Conservation (phyloP, 2,329 filamentous ascomycete genomes). For the Dothideomycetidae sp. region DNA sequence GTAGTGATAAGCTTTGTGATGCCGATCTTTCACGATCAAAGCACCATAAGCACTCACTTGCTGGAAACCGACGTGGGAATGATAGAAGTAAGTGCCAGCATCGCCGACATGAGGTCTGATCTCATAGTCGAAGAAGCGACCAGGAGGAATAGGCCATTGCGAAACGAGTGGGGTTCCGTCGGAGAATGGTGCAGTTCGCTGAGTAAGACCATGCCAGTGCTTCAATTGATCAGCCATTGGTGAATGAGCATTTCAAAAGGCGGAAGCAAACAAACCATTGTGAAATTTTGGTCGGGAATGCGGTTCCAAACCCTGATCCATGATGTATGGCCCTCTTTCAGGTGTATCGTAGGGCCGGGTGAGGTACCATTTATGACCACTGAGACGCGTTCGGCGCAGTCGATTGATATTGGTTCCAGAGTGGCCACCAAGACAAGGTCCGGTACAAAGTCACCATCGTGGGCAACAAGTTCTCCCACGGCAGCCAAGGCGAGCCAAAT, state of each 20-base stretch:
- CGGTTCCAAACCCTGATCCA: slow-evolving; percentile 49
- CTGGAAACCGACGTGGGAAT: slow-evolving; percentile 52
- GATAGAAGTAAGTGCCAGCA: slow-evolving; percentile 53
- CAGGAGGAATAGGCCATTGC: slow-evolving; percentile 51
- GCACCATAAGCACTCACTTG: slow-evolving; percentile 44
- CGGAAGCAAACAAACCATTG: slow-evolving; percentile 31
- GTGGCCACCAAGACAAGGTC: slow-evolving; percentile 7
- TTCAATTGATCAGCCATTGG: slow-evolving; percentile 18
- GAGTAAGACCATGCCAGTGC: slow-evolving; percentile 55
- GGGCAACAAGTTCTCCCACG: not conserved
- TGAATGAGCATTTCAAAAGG: not conserved
- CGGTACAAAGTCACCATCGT: slow-evolving; percentile 1
- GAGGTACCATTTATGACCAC: slow-evolving; percentile 40
- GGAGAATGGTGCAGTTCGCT: slow-evolving; percentile 46
- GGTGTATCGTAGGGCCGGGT: slow-evolving; percentile 36
- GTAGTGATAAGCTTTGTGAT: slow-evolving; percentile 39
- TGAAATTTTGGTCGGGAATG: slow-evolving; percentile 39
- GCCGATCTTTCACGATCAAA: slow-evolving; percentile 41
- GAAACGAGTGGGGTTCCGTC: slow-evolving; percentile 44
- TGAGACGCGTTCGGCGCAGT: slow-evolving; percentile 1
- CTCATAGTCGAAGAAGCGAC: slow-evolving; percentile 54
- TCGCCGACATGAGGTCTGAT: slow-evolving; percentile 39
- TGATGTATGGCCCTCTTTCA: slow-evolving; percentile 31
- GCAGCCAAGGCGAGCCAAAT: not conserved
- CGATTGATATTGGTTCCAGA: slow-evolving; percentile 2